Conservation (phyloP, 2,329 filamentous ascomycete genomes). For the Calcarisporium arbuscula region DNA sequence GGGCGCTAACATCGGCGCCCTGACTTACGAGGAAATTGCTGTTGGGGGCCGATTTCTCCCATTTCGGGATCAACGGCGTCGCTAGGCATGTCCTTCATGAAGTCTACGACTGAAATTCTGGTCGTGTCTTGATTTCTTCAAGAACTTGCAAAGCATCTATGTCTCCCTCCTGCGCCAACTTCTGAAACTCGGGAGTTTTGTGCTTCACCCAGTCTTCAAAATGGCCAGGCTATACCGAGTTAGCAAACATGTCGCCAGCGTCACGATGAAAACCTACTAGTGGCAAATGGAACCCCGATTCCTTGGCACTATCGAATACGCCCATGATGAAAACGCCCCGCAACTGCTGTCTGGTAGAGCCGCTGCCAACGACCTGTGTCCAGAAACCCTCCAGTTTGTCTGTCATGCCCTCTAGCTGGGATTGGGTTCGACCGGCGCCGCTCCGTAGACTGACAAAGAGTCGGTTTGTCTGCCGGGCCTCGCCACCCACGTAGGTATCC, state of each 20-base stretch:
- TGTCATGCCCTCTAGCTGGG: slow-evolving; percentile 5
- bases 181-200: slow-evolving; percentile 6
- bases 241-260: neutral
- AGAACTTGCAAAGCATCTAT: slow-evolving; percentile 5
- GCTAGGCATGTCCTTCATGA: too few species aligned
- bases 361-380: slow-evolving; percentile 6
- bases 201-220: slow-evolving; percentile 9
- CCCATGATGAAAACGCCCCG: slow-evolving; percentile 5
- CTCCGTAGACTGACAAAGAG: slow-evolving; percentile 9
- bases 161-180: slow-evolving; percentile 5
- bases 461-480: slow-evolving; percentile 5
- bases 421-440: slow-evolving; percentile 4
- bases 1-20: too few species aligned
- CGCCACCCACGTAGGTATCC: slow-evolving; percentile 6
- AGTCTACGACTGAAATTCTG: slow-evolving; percentile 6
- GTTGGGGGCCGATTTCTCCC: too few species aligned
- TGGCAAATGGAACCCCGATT: slow-evolving; percentile 7
- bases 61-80: too few species aligned
- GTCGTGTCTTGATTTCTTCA: slow-evolving; percentile 6
- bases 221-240: slow-evolving; percentile 3
- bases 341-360: slow-evolving; percentile 3
- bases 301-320: slow-evolving; percentile 6
- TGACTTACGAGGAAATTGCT: too few species aligned
- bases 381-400: slow-evolving; percentile 8
- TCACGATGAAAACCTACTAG: slow-evolving; percentile 5